These are phyloP conservation scores for Taiozyma sp. DNA, from an alignment of 1,139 yeast species.

Conservation along the genomic window DNA sequence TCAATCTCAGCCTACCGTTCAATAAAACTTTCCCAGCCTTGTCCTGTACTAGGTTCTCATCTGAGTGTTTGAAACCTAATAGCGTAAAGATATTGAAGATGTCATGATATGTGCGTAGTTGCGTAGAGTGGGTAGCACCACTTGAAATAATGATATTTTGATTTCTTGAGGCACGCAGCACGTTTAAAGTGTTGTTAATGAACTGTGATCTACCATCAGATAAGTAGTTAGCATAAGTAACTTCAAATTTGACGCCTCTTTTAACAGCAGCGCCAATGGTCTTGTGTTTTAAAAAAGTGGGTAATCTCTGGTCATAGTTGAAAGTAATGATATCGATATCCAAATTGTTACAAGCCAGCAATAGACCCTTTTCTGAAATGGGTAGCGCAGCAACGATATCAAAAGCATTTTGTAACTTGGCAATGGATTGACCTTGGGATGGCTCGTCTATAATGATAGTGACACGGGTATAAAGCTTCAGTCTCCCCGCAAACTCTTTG, in stretches of 20 bases:
- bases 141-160: conserved; percentile 76
- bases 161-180: conserved; percentile 77
- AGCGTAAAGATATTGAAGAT: conserved; percentile 59
- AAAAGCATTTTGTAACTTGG: conserved; percentile 55
- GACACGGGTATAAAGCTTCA: conserved; percentile 62
- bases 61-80: conserved; percentile 52
- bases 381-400: conserved; percentile 86
- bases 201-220: conserved; percentile 49
- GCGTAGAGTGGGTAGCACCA: conserved; percentile 59
- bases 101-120: conserved; percentile 62
- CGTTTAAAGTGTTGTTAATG: conserved; percentile 65
- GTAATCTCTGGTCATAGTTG: conserved; percentile 58
- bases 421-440: conserved; percentile 65
- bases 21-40: conserved; percentile 59
- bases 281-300: conserved; percentile 78
- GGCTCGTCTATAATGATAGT: conserved; percentile 77
- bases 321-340: conserved; percentile 80
- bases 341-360: conserved; percentile 61
- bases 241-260: conserved; percentile 78
- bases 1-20: conserved; percentile 65
- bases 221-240: conserved; percentile 54
- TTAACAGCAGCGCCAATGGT: conserved; percentile 78
- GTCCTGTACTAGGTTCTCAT: conserved; percentile 51
- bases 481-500: conserved; percentile 31
- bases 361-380: conserved; percentile 68